These are phyloP conservation scores for Solanum tacnaense DNA, from an alignment of 257 asterid genomes.

Conservation along the genomic window DNA sequence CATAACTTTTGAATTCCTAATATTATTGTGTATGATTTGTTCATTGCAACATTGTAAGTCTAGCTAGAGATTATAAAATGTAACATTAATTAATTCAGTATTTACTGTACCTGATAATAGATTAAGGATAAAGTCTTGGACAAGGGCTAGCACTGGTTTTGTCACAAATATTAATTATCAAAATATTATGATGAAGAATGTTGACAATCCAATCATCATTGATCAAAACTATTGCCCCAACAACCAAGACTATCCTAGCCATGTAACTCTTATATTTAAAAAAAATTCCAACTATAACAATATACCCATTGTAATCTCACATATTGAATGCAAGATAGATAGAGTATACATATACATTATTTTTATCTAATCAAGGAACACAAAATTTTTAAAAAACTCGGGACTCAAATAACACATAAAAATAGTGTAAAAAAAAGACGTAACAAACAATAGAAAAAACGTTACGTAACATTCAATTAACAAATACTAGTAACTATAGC, in stretches of 20 bases:
- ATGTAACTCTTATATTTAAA: neutral
- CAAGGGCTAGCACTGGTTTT: conserved; percentile 45
- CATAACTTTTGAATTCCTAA: neutral
- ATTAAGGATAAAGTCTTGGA: conserved; percentile 56
- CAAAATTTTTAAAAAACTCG: too few relatives aligned
- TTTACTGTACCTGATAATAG: conserved; percentile 48
- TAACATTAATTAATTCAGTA: conserved; percentile 43
- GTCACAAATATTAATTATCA: conserved; percentile 35
- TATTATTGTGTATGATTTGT: neutral
- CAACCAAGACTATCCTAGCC: conserved; percentile 39
- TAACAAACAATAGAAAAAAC: too few relatives aligned
- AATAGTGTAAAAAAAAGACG: too few relatives aligned
- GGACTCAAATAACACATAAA: accelerated
- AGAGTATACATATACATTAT: too few relatives aligned
- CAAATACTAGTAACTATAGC: neutral
- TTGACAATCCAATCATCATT: conserved; percentile 53
- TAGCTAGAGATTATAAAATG: conserved; percentile 36
- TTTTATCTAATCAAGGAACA: too few relatives aligned
- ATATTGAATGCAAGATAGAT: accelerated
- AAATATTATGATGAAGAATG: conserved; percentile 42
- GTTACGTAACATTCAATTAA: neutral
- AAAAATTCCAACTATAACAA: neutral
- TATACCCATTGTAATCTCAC: neutral
- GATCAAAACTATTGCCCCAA: conserved; percentile 60
- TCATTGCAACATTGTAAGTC: conserved; percentile 43